Evolutionary conservation across 371 early-diverging fungal genomes (phyloP).

Genomic region (Blakeslea trispora): DNA sequence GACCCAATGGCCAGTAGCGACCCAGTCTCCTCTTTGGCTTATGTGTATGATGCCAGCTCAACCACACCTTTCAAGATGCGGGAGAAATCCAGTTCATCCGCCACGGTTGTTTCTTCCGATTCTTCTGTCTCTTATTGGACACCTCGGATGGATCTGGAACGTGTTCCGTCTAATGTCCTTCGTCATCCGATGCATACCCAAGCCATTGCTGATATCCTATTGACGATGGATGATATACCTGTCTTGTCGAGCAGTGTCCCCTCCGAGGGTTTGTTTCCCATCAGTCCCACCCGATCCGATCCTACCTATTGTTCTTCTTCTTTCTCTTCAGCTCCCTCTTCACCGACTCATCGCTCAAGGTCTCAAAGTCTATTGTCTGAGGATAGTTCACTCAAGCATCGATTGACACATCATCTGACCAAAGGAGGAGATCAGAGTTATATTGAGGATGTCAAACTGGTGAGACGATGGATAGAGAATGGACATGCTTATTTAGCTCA

Average conservation of each 20-base stretch:
- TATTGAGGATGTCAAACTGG: conserved; percentile 32
- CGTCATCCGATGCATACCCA: conserved; percentile 8
- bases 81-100: conserved; percentile 40
- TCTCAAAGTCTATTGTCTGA: conserved; percentile 27
- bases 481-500: conserved; percentile 24
- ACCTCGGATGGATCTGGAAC: conserved; percentile 7
- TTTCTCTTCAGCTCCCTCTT: conserved; percentile 34
- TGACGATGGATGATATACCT: conserved; percentile 9
- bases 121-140: conserved; percentile 39
- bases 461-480: conserved; percentile 36
- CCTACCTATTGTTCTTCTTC: too few species aligned
- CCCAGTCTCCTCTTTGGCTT: too few species aligned
- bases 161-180: conserved; percentile 19
- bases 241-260: conserved; percentile 40
- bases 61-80: conserved; percentile 45
- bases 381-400: conserved; percentile 18
- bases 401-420: conserved; percentile 32
- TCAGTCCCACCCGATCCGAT: conserved; percentile 2
- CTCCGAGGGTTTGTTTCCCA: conserved; percentile 9
- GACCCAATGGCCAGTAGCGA: too few species aligned
- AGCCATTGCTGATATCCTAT: conserved; percentile 16
- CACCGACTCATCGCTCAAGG: conserved; percentile 32
- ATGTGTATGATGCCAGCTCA: conserved; percentile 37
- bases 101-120: conserved; percentile 34
- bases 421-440: conserved; percentile 27